Conservation (phyloP, 352 stramenopile species). For the Globisporangium echinulatum region DNA sequence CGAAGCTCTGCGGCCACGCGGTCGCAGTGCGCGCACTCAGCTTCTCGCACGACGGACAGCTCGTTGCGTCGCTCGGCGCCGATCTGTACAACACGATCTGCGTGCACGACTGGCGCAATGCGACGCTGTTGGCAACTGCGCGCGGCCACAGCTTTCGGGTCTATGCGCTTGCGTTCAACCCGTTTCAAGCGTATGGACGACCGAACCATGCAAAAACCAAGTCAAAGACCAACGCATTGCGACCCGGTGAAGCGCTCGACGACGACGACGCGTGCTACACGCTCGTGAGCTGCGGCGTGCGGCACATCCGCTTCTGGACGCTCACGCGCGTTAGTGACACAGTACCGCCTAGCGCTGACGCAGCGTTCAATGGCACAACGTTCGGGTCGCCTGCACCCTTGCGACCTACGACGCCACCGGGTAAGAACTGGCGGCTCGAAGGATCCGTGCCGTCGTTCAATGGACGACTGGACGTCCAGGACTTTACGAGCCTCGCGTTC, state of each 20-base stretch:
- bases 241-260: constrained; percentile 52
- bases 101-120: constrained; percentile 63
- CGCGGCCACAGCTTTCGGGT: constrained; percentile 65
- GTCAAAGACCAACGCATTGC: background rate
- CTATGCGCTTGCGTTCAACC: constrained; percentile 60
- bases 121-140: constrained; percentile 44
- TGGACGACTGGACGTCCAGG: constrained; percentile 55
- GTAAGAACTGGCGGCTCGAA: constrained; percentile 69
- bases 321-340: constrained; percentile 35
- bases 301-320: constrained; percentile 74
- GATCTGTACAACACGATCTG: constrained; percentile 81
- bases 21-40: constrained; percentile 54
- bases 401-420: constrained; percentile 43
- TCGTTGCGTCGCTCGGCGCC: constrained; percentile 54
- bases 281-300: constrained; percentile 60
- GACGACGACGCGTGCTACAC: constrained; percentile 71
- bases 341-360: constrained; percentile 44
- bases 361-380: constrained; percentile 50
- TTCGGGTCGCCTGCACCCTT: constrained; percentile 48
- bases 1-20: constrained; percentile 42
- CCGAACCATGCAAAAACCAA: constrained; percentile 43
- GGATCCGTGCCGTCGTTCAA: constrained; percentile 70
- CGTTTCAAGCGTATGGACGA: constrained; percentile 57
- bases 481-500: constrained; percentile 62
- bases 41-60: constrained; percentile 67